Evolutionary conservation across 129 eudicot species (phyloP).

Genomic region (Erigeron canadensis): DNA sequence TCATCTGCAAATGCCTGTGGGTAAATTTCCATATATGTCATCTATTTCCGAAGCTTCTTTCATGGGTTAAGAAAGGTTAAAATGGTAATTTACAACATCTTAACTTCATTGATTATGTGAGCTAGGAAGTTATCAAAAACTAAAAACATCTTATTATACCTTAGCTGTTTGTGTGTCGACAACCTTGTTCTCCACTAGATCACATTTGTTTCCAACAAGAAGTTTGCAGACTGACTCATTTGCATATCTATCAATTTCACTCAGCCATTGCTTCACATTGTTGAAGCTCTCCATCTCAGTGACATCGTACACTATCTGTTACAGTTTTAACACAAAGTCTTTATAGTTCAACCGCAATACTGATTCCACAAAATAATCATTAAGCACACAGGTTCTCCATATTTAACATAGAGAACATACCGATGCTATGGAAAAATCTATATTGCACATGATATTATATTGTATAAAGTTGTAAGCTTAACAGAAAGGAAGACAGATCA

Average conservation of each 20-base stretch:
- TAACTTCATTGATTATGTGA: no score
- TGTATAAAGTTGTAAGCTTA: background rate
- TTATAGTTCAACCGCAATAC: conserved; percentile 11
- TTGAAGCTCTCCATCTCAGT: conserved; percentile 99
- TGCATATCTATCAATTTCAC: conserved; percentile 96
- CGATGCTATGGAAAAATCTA: background rate
- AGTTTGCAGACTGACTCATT: conserved; percentile 96
- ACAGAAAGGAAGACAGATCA: background rate
- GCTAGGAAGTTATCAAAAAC: background rate
- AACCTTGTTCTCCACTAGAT: conserved; percentile 89
- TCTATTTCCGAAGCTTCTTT: background rate
- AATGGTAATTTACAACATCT: background rate
- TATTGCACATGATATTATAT: background rate
- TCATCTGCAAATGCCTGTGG: conserved; percentile 96
- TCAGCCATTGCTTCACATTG: conserved; percentile 97
- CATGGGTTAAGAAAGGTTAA: background rate
- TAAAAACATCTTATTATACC: conserved; percentile 41
- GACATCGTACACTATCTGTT: conserved; percentile 93
- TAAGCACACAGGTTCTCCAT: background rate
- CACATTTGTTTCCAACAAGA: conserved; percentile 97
- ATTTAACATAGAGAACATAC: background rate
- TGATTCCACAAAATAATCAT: background rate
- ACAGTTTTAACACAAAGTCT: conserved; percentile 14
- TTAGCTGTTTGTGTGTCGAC: conserved; percentile 84
- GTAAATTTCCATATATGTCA: background rate